These are phyloP conservation scores for Suillus variegatus DNA, from an alignment of 768 basidiomycete genomes.

Conservation along the genomic window DNA sequence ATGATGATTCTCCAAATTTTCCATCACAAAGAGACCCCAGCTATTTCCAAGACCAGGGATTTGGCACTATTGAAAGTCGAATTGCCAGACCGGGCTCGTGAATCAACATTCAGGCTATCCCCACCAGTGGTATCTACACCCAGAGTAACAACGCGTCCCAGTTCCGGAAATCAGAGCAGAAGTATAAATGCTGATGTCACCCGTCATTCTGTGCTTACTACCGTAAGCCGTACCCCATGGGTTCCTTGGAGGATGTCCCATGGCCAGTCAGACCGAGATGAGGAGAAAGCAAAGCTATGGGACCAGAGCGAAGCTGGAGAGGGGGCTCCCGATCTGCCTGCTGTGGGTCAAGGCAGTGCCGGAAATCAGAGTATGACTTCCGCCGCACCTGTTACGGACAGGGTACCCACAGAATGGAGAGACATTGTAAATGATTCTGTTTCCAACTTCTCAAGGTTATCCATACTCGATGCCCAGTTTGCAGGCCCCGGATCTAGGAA, in stretches of 20 bases:
- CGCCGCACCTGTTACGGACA: constrained; percentile 3
- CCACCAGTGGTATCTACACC: constrained; percentile 27
- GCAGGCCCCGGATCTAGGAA: constrained; percentile 9
- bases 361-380: not conserved
- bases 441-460: constrained; percentile 6
- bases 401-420: constrained; percentile 13
- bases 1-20: constrained; percentile 50
- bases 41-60: not conserved
- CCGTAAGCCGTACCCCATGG: constrained; percentile 40
- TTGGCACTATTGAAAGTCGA: constrained; percentile 10
- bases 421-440: constrained; percentile 12
- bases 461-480: constrained; percentile 14
- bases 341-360: constrained; percentile 9
- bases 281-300: constrained; percentile 35
- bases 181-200: constrained; percentile 15
- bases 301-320: constrained; percentile 33
- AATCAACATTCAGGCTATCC: constrained; percentile 26
- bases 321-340: constrained; percentile 18
- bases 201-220: constrained; percentile 19
- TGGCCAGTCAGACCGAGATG: constrained; percentile 21
- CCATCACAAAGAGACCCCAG: constrained; percentile 21
- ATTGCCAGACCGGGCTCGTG: constrained; percentile 28
- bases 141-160: constrained; percentile 23
- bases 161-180: constrained; percentile 7
- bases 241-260: constrained; percentile 31